Evolutionary conservation across 2,329 filamentous ascomycete genomes (phyloP).

Genomic region (Colletotrichum sp.): DNA sequence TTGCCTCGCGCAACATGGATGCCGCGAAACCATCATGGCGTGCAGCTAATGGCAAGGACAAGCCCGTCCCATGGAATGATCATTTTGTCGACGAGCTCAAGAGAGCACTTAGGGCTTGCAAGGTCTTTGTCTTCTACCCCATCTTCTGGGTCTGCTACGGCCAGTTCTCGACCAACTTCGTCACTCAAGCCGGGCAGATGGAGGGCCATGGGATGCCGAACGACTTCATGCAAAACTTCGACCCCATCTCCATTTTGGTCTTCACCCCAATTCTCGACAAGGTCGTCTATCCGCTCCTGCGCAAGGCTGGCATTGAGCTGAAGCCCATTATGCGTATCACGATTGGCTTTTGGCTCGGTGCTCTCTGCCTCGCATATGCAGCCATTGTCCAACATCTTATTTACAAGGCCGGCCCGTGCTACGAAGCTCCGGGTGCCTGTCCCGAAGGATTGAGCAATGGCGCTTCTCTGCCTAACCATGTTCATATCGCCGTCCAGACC

Average conservation of each 20-base stretch:
- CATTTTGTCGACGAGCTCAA: conserved; percentile 76
- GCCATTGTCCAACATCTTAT: conserved; percentile 65
- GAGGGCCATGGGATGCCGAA: conserved; percentile 70
- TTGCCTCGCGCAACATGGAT: conserved; percentile 48
- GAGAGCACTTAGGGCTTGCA: conserved; percentile 69
- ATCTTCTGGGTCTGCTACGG: conserved; percentile 73
- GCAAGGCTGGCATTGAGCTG: conserved; percentile 61
- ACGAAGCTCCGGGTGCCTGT: conserved; percentile 46
- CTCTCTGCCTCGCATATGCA: conserved; percentile 62
- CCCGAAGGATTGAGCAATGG: conserved; percentile 29
- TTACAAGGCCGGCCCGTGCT: conserved; percentile 58
- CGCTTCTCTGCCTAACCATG: conserved; percentile 41
- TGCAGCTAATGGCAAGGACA: conserved; percentile 49
- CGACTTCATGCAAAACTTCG: conserved; percentile 72
- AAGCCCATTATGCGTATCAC: conserved; percentile 70
- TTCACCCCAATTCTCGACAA: conserved; percentile 58
- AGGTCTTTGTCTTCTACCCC: conserved; percentile 71
- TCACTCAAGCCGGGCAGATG: conserved; percentile 65
- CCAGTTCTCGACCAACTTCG: conserved; percentile 71
- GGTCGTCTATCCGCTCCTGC: conserved; percentile 60
- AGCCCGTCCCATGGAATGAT: conserved; percentile 65
- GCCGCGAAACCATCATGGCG: conserved; percentile 72
- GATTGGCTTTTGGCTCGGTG: conserved; percentile 62
- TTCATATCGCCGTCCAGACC: conserved; percentile 59
- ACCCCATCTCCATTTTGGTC: conserved; percentile 71